A percentile compares a stretch with the other conserved stretches of the same genome.
Conservation (phyloP, 768 basidiomycete species). For the Solioccasus polychromus region DNA sequence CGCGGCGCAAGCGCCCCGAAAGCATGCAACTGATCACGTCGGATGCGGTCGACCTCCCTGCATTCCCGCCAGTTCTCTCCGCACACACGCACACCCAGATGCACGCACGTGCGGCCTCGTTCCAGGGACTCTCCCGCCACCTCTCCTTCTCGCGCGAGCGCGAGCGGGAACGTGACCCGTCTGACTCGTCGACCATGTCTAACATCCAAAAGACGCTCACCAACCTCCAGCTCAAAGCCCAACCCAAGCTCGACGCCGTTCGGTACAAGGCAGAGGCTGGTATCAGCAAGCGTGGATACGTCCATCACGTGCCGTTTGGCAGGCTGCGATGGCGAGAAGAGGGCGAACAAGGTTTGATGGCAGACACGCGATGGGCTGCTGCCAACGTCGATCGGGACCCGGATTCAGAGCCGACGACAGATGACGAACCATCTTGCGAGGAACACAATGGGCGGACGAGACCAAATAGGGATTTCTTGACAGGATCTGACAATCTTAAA, state of each 20-base stretch:
- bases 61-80: constrained; percentile 8
- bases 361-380: constrained; percentile 33
- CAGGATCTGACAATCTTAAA: constrained; percentile 49
- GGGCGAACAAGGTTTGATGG: constrained; percentile 39
- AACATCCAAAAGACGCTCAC: constrained; percentile 45
- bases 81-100: constrained; percentile 8
- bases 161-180: constrained; percentile 17
- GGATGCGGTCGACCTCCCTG: constrained; percentile 13
- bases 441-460: constrained; percentile 6
- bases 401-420: constrained; percentile 22
- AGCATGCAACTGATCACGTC: constrained; percentile 51
- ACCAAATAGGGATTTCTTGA: constrained; percentile 14
- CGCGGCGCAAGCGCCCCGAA: constrained; percentile 55
- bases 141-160: constrained; percentile 33
- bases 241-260: constrained; percentile 59
- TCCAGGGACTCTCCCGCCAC: constrained; percentile 36
- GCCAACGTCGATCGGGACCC: constrained; percentile 19
- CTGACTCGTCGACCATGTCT: constrained; percentile 33
- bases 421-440: constrained; percentile 26
- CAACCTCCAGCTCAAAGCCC: constrained; percentile 36
- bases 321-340: constrained; percentile 31
- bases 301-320: constrained; percentile 34
- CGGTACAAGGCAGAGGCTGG: constrained; percentile 74
- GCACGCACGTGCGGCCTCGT: constrained; percentile 19
- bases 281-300: constrained; percentile 56